Evolutionary conservation across 345 rosid genomes (phyloP).

Genomic region (Sisymbrium irio): DNA sequence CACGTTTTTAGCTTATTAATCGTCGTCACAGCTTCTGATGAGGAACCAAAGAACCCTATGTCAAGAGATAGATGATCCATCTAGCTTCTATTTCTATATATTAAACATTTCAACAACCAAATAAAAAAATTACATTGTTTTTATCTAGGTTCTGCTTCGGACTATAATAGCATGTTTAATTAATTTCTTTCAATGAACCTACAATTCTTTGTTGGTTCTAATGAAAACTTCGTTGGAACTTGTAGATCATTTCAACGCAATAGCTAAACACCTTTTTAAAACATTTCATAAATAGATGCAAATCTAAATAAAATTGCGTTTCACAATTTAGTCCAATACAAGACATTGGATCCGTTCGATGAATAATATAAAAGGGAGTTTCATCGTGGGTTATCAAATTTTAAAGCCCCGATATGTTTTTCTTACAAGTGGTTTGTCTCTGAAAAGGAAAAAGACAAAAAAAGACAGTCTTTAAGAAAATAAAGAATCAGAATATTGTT

Average conservation of each 20-base stretch:
- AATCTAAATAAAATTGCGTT: not conserved
- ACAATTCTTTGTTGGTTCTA: too few relatives aligned
- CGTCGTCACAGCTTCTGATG: not conserved
- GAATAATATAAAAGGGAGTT: not conserved
- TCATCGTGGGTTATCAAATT: not conserved
- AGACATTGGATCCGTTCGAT: not conserved
- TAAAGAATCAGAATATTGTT: constrained; percentile 5
- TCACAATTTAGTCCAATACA: not conserved
- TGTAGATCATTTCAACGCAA: too few relatives aligned
- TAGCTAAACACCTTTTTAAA: too few relatives aligned
- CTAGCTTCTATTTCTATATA: not conserved
- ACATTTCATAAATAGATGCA: not conserved
- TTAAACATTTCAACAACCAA: too few relatives aligned
- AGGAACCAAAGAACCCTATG: not conserved
- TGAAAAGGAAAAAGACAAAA: constrained; percentile 2
- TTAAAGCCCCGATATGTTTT: not conserved
- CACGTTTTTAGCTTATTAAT: not conserved
- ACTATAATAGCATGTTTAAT: too few relatives aligned
- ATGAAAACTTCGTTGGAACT: too few relatives aligned
- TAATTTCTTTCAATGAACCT: too few relatives aligned
- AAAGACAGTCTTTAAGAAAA: not conserved
- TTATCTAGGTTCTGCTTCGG: too few relatives aligned
- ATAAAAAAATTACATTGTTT: too few relatives aligned
- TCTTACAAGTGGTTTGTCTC: not conserved
- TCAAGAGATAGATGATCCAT: not conserved